Percentiles rank a stretch among this genome's conserved stretches.
Conservation (phyloP, 2,329 filamentous ascomycete genomes). For the Colletotrichum sp. region DNA sequence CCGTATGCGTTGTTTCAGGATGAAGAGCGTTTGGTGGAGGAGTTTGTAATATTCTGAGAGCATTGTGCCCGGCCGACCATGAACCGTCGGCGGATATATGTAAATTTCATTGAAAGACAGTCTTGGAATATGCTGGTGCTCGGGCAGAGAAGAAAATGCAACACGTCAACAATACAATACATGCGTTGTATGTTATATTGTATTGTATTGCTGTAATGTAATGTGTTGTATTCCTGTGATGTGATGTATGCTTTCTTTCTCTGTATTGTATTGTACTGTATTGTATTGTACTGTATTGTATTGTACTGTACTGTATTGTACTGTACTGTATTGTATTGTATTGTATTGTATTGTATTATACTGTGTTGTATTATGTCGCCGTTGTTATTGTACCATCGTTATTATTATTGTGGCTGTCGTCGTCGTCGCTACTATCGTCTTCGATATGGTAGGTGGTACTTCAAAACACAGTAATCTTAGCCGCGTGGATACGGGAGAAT, state of each 20-base stretch:
- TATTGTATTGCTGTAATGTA: not conserved
- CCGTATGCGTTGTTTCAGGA: not conserved
- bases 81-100: not conserved
- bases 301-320: no score
- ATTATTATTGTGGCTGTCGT: no score
- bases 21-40: not conserved
- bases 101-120: not conserved
- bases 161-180: not conserved
- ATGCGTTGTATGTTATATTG: not conserved
- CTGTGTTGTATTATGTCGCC: no score
- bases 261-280: not conserved
- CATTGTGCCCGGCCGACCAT: not conserved
- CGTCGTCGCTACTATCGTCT: no score
- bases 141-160: not conserved
- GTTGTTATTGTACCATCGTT: no score
- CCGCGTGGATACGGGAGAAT: no score
- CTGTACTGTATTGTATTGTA: no score
- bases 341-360: no score
- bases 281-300: no score
- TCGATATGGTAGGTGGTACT: no score
- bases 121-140: accelerated
- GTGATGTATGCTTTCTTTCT: no score
- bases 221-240: not conserved
- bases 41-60: not conserved
- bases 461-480: no score